Conservation (phyloP, 768 basidiomycete species). For the Ephemerocybe angulata region DNA sequence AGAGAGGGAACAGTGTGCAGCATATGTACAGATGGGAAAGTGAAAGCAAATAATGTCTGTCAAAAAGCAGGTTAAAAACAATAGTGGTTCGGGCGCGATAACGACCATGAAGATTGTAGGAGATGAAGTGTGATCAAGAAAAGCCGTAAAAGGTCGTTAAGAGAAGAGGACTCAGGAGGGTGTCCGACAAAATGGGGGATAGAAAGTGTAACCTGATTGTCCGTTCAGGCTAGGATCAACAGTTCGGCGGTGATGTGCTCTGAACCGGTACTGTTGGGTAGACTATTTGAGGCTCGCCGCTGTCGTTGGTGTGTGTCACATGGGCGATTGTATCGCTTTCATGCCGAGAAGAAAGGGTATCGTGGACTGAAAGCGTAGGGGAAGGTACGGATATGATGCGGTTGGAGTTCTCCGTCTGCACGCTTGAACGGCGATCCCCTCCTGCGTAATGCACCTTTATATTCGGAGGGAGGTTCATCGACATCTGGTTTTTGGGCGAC, state of each 20-base stretch:
- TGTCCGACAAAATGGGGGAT: not conserved
- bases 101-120: not conserved
- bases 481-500: not conserved
- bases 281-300: not conserved
- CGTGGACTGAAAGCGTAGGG: not conserved
- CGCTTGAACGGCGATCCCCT: not conserved
- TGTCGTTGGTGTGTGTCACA: not conserved
- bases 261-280: not conserved
- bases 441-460: not conserved
- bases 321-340: not conserved
- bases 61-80: no score
- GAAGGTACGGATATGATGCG: not conserved
- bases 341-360: not conserved
- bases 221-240: not conserved
- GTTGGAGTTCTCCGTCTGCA: not conserved
- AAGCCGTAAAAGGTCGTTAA: conserved; percentile 1
- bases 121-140: not conserved
- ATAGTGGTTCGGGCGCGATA: not conserved
- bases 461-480: not conserved
- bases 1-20: no score
- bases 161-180: no score
- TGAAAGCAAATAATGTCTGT: no score
- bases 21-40: no score
- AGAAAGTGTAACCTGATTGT: not conserved
- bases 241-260: not conserved